Base-by-base conservation (phyloP, 176 grass and related monocot genomes). In the Juncus inflexus region DNA sequence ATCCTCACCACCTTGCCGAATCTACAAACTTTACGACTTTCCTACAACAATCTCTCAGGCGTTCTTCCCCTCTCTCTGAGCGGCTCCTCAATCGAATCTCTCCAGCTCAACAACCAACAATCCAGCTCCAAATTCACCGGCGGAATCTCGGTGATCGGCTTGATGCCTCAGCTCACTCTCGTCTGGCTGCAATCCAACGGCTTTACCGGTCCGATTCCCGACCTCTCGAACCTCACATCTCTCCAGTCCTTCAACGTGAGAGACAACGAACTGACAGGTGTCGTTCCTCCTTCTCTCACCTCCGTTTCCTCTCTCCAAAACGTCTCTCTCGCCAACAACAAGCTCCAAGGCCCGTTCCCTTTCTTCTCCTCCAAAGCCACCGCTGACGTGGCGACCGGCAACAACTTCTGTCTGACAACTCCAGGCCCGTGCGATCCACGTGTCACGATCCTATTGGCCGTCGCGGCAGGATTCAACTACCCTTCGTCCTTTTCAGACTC, bases 51-150 rank as follows among this genome's bases (percentile, higher is more conserved):
- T 1, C 79, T 95, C 5, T 63, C 72, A 0, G 90, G 90, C 12
- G 55, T 6, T 38, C 78, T 95, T 49, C 90, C 86, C 2, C 9
- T 37, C 3, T 77, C 57, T 19, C 50, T 95, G 2, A 71, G 66
- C 2, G 68, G 57, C 19, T 70, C 85, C 7, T 40, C 63, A 4
- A 66, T 95, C 7, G 66, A 87, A 73, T 77, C 11, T 53, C 78
- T 95, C 36, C 55, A 86, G 66, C 86, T 95, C 2, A 95, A 95
- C 67, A 90, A 87, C 58, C 90, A 95, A 78, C 37, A 66, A 39
- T 77, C 86, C 7, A 11, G 9, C 12, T 40, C 4, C 13, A 87
- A 83, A 77, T 56, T 96, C 7, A 85, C 84, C 2, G 91, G 91
- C 6, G 63, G 62, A 3, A 83, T 96, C 12, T 83, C 80, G 12